A percentile compares a stretch with the other conserved stretches of the same genome.
These are phyloP conservation scores for Gossypium turneri DNA, from an alignment of 345 rosid species.

Conservation along the genomic window DNA sequence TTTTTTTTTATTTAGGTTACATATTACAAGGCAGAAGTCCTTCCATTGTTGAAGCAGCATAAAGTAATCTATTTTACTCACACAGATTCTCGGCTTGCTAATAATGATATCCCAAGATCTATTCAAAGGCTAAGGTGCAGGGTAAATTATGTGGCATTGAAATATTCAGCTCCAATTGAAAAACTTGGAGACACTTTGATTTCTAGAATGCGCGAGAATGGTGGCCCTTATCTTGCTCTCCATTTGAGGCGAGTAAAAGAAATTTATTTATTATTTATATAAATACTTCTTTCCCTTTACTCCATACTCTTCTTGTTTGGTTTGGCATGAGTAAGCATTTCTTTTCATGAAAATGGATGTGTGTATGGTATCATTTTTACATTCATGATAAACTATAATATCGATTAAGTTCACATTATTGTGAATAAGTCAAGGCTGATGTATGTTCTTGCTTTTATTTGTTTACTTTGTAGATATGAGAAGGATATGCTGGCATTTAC, in stretches of 20 bases:
- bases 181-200: conserved; percentile 72
- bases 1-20: conserved; percentile 51
- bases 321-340: not conserved
- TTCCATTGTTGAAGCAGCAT: conserved; percentile 74
- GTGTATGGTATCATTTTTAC: not conserved
- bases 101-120: conserved; percentile 59
- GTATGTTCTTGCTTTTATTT: not conserved
- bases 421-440: not conserved
- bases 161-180: conserved; percentile 77
- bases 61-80: conserved; percentile 84
- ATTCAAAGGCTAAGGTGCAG: conserved; percentile 89
- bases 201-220: conserved; percentile 68
- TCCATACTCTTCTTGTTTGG: not conserved
- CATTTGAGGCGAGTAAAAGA: conserved; percentile 66
- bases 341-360: not conserved
- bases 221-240: conserved; percentile 82
- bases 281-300: not conserved
- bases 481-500: conserved; percentile 98
- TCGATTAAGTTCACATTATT: not conserved
- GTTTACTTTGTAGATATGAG: conserved; percentile 57
- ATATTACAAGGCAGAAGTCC: conserved; percentile 77
- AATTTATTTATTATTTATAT: not conserved
- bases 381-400: not conserved
- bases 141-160: conserved; percentile 75
- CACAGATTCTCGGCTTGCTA: conserved; percentile 92